phyloP scores from a whole-genome alignment of 768 basidiomycete species.

The Panellus pusillus region DNA sequence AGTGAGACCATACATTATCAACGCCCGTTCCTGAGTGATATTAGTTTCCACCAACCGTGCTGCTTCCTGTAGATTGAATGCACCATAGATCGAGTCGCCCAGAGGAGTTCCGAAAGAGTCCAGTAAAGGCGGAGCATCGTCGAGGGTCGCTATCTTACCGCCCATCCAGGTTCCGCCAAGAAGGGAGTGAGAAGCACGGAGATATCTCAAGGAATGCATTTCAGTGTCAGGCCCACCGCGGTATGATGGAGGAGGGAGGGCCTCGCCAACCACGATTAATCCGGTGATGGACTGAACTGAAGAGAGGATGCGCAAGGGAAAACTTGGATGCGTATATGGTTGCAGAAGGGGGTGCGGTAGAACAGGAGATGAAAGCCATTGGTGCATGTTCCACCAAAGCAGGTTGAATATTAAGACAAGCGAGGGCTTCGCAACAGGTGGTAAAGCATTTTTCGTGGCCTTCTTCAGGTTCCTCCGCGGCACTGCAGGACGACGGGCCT shows the following conservation, averaged over 20 bases:
- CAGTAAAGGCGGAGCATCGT: constrained; percentile 39
- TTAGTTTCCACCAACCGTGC: constrained; percentile 57
- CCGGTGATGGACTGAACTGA: constrained; percentile 76
- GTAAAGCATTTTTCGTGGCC: constrained; percentile 11
- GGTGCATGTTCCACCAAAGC: constrained; percentile 37
- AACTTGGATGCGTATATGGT: constrained; percentile 51
- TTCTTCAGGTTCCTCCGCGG: constrained; percentile 15
- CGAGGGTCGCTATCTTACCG: constrained; percentile 42
- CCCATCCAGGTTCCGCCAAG: constrained; percentile 82
- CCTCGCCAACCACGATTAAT: constrained; percentile 79
- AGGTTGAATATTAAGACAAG: constrained; percentile 32
- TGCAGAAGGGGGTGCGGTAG: constrained; percentile 53
- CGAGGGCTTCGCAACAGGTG: constrained; percentile 23
- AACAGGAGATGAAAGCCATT: constrained; percentile 51
- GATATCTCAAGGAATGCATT: constrained; percentile 56
- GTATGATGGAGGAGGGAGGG: constrained; percentile 39
- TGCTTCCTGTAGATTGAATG: constrained; percentile 88
- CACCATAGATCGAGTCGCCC: constrained; percentile 79
- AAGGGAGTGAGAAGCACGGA: constrained; percentile 65
- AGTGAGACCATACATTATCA: constrained; percentile 61
- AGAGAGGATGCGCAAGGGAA: constrained; percentile 65
- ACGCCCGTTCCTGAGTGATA: constrained; percentile 54
- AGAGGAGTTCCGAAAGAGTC: constrained; percentile 56
- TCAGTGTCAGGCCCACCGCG: constrained; percentile 31
- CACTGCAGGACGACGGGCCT: constrained; percentile 8